A percentile compares a stretch with the other conserved stretches of the same genome.
Evolutionary conservation across 2,329 filamentous ascomycete genomes (phyloP).

Genomic region (Zymoseptoria brevis): DNA sequence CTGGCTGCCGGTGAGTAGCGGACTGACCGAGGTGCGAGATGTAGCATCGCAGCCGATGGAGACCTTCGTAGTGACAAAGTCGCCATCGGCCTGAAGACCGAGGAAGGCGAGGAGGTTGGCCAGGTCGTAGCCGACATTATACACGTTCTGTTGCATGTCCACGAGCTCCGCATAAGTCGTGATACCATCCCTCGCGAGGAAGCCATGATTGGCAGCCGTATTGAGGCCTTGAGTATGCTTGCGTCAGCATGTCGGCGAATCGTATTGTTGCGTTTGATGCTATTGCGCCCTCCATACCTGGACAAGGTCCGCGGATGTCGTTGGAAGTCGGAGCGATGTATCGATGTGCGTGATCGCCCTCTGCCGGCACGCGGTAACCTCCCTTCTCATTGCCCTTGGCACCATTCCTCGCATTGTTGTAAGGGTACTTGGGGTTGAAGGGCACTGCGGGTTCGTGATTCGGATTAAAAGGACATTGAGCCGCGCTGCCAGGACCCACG

Average conservation of each 20-base stretch:
- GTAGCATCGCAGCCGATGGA: constrained; percentile 41
- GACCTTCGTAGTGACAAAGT: constrained; percentile 35
- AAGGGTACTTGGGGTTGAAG: constrained; percentile 33
- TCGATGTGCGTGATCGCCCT: constrained; percentile 33
- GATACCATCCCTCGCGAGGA: constrained; percentile 37
- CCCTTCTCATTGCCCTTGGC: constrained; percentile 35
- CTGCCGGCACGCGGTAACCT: constrained; percentile 39
- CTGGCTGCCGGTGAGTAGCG: constrained; percentile 31
- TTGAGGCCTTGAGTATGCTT: constrained; percentile 24
- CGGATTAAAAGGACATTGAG: constrained; percentile 33
- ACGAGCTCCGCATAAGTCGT: constrained; percentile 35
- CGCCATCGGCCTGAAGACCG: constrained; percentile 35
- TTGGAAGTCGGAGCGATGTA: constrained; percentile 30
- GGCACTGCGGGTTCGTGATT: constrained; percentile 33
- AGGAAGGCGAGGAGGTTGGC: constrained; percentile 34
- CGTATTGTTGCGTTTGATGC: too few species aligned
- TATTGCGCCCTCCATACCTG: background rate
- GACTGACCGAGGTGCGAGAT: constrained; percentile 30
- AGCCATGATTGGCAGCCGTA: constrained; percentile 38
- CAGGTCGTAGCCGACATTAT: constrained; percentile 40
- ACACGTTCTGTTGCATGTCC: constrained; percentile 39
- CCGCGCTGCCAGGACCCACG: constrained; percentile 22
- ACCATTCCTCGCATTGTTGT: constrained; percentile 38
- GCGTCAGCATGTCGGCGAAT: too few species aligned
- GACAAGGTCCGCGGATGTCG: constrained; percentile 35